A percentile compares a stretch with the other conserved stretches of the same genome.
These are phyloP conservation scores for Canna indica DNA, from an alignment of 176 grass and related monocot species.

Conservation along the genomic window DNA sequence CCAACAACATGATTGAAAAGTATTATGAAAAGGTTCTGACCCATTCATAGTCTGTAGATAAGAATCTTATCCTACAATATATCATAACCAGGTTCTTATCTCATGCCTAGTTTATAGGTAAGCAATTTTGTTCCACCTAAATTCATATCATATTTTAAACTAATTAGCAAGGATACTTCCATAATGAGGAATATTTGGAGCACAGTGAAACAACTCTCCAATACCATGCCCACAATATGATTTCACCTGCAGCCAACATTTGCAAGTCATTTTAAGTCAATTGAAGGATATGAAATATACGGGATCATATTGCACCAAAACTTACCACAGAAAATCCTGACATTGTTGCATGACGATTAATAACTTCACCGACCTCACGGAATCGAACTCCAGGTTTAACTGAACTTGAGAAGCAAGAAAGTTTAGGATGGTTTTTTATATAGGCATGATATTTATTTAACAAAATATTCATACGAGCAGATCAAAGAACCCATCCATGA, in stretches of 20 bases:
- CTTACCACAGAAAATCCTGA: conserved; percentile 89
- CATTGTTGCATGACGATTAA: conserved; percentile 84
- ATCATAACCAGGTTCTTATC: not conserved
- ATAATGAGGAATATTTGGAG: conserved; percentile 97
- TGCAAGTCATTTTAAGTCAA: not conserved
- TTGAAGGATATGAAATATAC: not conserved
- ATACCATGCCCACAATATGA: conserved; percentile 98
- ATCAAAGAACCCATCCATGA: not conserved
- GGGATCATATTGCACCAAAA: not conserved
- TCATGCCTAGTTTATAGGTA: not conserved
- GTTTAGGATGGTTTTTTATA: conserved; percentile 6
- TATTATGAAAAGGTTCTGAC: not conserved
- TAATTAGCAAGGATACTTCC: conserved; percentile 43
- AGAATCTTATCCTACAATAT: not conserved
- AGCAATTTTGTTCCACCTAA: conserved; percentile 8
- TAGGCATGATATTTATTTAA: not conserved
- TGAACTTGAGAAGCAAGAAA: conserved; percentile 25
- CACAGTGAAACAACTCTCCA: conserved; percentile 90
- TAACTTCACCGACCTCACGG: conserved; percentile 84
- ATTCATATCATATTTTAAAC: conserved; percentile 2
- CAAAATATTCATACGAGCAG: not conserved
- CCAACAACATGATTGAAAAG: conserved; percentile 11
- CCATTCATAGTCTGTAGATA: not conserved
- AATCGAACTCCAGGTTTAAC: conserved; percentile 98
- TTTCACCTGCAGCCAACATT: conserved; percentile 57